A percentile compares a stretch with the other conserved stretches of the same genome.
Conservation (phyloP, 2,329 filamentous ascomycete genomes). For the Epichloe elymi region DNA sequence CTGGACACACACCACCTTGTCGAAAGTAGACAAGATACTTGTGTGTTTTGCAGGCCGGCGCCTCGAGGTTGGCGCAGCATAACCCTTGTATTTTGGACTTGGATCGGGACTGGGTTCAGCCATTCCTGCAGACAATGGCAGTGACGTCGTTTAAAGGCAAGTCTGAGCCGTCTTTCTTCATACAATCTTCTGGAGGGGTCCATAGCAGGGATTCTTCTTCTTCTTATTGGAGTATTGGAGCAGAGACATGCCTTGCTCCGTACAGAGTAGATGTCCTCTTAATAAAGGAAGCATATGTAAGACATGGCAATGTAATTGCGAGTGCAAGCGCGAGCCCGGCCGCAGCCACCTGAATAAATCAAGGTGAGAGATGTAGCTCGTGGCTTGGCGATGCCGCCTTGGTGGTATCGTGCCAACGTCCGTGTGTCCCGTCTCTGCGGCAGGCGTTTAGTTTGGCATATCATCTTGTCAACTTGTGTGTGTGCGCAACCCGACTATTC, state of each 20-base stretch:
- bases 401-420: neutral
- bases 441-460: too few relatives aligned
- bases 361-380: neutral
- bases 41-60: slow-evolving; percentile 34
- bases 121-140: slow-evolving; percentile 14
- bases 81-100: slow-evolving; percentile 23
- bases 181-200: neutral
- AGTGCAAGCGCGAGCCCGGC: too few relatives aligned
- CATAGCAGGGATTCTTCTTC: too few relatives aligned
- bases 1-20: neutral
- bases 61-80: slow-evolving; percentile 16
- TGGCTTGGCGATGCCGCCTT: neutral
- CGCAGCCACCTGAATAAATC: too few relatives aligned
- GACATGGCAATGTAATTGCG: neutral
- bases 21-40: neutral
- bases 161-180: slow-evolving; percentile 38
- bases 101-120: neutral
- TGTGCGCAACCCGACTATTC: too few relatives aligned
- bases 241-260: too few relatives aligned
- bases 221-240: too few relatives aligned
- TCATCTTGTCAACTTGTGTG: too few relatives aligned
- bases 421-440: too few relatives aligned
- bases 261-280: too few relatives aligned
- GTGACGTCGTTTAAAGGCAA: slow-evolving; percentile 49
- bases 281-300: too few relatives aligned